These are phyloP conservation scores for Hygrocybe punicea DNA, from an alignment of 768 basidiomycete species.

Conservation along the genomic window DNA sequence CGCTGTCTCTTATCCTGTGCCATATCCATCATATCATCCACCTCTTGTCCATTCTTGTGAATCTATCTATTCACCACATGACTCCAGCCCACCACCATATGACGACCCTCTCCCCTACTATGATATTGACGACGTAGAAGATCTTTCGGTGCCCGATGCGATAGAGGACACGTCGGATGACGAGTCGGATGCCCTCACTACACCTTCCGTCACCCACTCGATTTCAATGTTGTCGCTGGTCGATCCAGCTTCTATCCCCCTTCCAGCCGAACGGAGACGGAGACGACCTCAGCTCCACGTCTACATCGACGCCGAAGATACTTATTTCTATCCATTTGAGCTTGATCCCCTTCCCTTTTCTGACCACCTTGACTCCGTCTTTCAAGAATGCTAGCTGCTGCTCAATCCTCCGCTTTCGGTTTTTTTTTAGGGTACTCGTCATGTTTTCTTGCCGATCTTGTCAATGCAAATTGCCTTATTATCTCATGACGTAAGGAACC, in stretches of 20 bases:
- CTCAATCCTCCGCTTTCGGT: constrained; percentile 23
- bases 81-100: constrained; percentile 38
- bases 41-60: constrained; percentile 50
- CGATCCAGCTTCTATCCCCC: constrained; percentile 50
- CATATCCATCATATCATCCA: constrained; percentile 60
- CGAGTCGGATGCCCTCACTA: constrained; percentile 69
- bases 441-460: constrained; percentile 24
- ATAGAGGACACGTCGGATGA: constrained; percentile 85
- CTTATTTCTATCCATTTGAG: constrained; percentile 62
- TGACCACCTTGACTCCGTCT: constrained; percentile 43
- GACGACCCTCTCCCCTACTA: constrained; percentile 63
- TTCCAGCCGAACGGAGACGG: constrained; percentile 49
- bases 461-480: constrained; percentile 22
- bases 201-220: constrained; percentile 61
- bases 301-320: constrained; percentile 53
- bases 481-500: background rate
- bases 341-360: constrained; percentile 71
- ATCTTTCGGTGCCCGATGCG: constrained; percentile 69
- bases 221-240: constrained; percentile 51
- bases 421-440: constrained; percentile 27
- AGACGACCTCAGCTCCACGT: constrained; percentile 53
- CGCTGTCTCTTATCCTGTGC: constrained; percentile 57
- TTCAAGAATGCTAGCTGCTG: constrained; percentile 61
- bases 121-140: constrained; percentile 61
- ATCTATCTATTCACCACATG: constrained; percentile 32